Evolutionary conservation across 768 basidiomycete species (phyloP), one percentile per base, ranked within the genome.

Genomic region (Phaeotremella skinneri): DNA sequence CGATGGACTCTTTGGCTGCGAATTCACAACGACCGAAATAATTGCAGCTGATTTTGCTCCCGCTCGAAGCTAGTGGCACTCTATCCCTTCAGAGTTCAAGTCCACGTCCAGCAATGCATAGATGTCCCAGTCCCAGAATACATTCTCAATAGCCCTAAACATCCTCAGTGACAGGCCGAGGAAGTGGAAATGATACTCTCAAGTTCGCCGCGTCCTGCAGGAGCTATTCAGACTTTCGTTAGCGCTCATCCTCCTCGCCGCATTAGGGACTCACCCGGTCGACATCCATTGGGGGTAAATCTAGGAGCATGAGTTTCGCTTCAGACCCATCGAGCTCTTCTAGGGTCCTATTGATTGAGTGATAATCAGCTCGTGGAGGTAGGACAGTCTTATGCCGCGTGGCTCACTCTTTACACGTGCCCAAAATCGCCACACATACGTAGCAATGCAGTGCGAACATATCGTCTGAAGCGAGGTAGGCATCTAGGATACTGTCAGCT

Each of bases 381-480:
- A 31, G 6, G 43, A 14, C 37, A 6, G 14, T 14, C 23, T 17
- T 31, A 23, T 21, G 20, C 34, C 17, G 20, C 9, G 2, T 16
- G 11, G 65, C 72, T 49, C 42, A 73, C 72, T 73, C 72, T 64
- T 65, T 67, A 42, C 69, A 73, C 2, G 72, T 73, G 5, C 63
- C 54, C 4, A 73, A 45, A 5, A 73, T 66, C 0, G 72, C 65
- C 3, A 73, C 72, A 47, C 69, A 73, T n/a, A 70, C 67, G 48
- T 73, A 73, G 45, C 72, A 73, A 51, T 73, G 72, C 20, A 73
- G 52, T 17, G 62, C 64, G 56, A 73, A 73, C 72, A 69, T 73
- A 59, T 73, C 69, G 27, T 68, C 69, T 14, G 67, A 61, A 4
- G 72, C 72, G 30, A 73, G 62, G 34, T 73, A 73, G 4, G 72